phyloP scores from a whole-genome alignment of 495 filamentous ascomycete species.

The Penicillium daleae region DNA sequence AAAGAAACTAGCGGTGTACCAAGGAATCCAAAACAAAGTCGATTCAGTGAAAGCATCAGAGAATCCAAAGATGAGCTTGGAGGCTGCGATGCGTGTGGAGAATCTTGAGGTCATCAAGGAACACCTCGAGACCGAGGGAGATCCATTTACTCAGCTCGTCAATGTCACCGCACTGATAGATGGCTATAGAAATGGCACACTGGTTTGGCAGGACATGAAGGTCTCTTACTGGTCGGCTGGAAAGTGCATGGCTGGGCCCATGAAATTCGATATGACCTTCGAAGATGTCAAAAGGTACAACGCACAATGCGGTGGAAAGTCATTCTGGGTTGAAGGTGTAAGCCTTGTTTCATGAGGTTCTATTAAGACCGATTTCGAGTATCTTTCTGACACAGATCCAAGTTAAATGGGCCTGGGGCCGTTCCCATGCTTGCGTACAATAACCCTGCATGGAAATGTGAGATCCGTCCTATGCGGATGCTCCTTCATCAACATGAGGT shows the following conservation, averaged over 20 bases:
- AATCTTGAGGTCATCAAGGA: background rate
- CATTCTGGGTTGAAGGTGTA: slow-evolving; percentile 7
- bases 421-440: background rate
- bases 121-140: background rate
- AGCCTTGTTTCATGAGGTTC: background rate
- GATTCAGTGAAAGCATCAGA: no score
- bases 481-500: background rate
- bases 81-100: background rate
- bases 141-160: background rate
- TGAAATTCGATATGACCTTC: background rate
- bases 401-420: background rate
- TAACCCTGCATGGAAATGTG: background rate
- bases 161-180: background rate
- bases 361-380: background rate
- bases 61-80: background rate
- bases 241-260: background rate
- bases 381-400: background rate
- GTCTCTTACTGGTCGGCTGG: slow-evolving; percentile 1
- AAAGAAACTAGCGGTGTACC: background rate
- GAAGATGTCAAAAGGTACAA: background rate
- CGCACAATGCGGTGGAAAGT: background rate
- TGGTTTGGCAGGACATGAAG: background rate
- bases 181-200: background rate
- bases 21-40: no score
- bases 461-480: background rate